Base-by-base conservation (phyloP, 179 eudicot genomes). In the Patellifolia procumbens region DNA sequence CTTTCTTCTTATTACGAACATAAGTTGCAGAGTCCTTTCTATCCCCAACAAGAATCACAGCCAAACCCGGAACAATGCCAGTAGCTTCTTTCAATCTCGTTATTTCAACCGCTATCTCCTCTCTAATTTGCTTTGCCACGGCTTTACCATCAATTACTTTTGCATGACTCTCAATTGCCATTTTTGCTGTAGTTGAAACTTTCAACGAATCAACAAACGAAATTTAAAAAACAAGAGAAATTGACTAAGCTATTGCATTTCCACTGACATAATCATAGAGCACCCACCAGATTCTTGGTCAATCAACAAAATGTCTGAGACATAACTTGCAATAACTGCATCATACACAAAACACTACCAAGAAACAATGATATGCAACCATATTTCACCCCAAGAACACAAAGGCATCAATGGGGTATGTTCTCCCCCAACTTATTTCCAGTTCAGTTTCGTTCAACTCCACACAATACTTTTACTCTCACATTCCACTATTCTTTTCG, bases 1-100 rank as follows among this genome's bases (percentile, higher is more conserved):
- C 95, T 78, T 91, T 93, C 80, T 95, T 93, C 86, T 95, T 95
- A 82, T 87, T 95, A 51, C 93, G 92, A 37, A 95, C 97, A 71
- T 93, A 93, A 48, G 93, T 90, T 51, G 97, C 97, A 45, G 99
- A 95, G 72, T 95, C 99, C 86, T 87, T 87, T 65, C 93, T 86
- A 60, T 92, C 91, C 19, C 98, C 98, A 75, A 94, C 95, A 63
- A 95, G 91, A 37, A 95, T 87, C 53, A 93, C 99, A 24, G 97
- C 97, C 81, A 95, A 81, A 37, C 99, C 99, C 26, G 97, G 99
- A 81, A 91, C 93, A 75, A 90, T 67, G 61, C 95, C 93, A 35
- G 79, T 83, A 31, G 89, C 84, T 48, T 91, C 91, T 85, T 91
- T 95, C 97, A 95, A 88, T 79, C 86, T 88, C 13, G 88, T 80